Base-by-base conservation (phyloP, 208 protist genomes). In the Acanthamoeba rhysodes region DNA sequence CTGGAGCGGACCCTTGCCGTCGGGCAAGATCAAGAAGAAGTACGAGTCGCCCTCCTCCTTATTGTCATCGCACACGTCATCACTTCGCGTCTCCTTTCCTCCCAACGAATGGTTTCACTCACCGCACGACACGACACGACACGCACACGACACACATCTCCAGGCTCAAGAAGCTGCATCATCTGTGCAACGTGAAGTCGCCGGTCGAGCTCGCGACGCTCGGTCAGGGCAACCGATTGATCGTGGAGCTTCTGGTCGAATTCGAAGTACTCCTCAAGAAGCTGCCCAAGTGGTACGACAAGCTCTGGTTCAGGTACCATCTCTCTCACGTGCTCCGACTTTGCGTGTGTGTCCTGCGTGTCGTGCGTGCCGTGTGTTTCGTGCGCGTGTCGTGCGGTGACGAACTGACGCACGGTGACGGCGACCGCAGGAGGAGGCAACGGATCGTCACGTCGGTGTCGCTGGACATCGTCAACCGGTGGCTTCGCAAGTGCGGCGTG, bases 11-110 rank as follows among this genome's bases (percentile, higher is more conserved):
- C 53, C 82, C 27, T 37, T 90, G 48, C 82, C 82, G 1, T 8
- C 53, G n/a, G 29, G 12, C 41, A 90, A 90, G 82, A 90, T 90
- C 55, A 90, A 90, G 82, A 90, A 57, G n/a, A 90, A 90, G 82
- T 78, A 22, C 70, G 1, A 1, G 9, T 45, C 37, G 70, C 4
- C 41, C 32, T 34, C 27, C 22, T 50, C 32, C 27, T 78, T 3
- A 41, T 41, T 41, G 37, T 41, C 37, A 4, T 41, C 37, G 37
- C 37, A 41, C 37, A 41, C n/a, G n/a, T n/a, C 37, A 41, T 41
- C 4, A 41, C 37, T 41, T 41, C 37, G 37, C 1, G 37, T 41
- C 37, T 41, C 37, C 37, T 41, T 41, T 3, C 37, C 37, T 3
- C 37, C 37, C 37, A 41, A 41, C 37, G n/a, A n/a, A n/a, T n/a